Evolutionary conservation across 805 yeast genomes (phyloP).

Genomic region (Kazachstania martiniae): DNA sequence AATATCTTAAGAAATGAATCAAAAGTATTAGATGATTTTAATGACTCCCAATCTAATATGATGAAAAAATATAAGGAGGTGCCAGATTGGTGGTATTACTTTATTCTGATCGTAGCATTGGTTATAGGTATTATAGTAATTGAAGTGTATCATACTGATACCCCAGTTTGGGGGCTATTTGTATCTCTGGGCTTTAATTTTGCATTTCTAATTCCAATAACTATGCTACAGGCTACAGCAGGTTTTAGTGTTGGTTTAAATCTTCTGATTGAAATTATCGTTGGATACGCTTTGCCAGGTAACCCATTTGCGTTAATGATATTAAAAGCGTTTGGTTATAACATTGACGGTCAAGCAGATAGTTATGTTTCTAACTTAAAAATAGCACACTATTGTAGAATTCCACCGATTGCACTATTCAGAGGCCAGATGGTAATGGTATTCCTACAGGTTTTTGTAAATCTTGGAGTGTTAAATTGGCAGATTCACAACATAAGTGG

Average conservation of each 20-base stretch:
- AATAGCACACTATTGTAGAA: constrained; percentile 45
- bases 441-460: constrained; percentile 22
- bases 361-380: constrained; percentile 46
- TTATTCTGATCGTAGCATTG: constrained; percentile 35
- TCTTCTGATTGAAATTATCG: constrained; percentile 44
- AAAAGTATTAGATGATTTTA: constrained; percentile 16
- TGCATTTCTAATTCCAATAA: constrained; percentile 41
- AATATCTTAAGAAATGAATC: constrained; percentile 27
- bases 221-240: constrained; percentile 38
- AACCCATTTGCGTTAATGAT: constrained; percentile 44
- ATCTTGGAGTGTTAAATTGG: constrained; percentile 29
- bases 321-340: constrained; percentile 43
- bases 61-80: constrained; percentile 49
- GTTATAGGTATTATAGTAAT: constrained; percentile 31
- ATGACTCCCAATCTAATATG: constrained; percentile 49
- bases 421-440: constrained; percentile 33
- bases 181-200: constrained; percentile 41
- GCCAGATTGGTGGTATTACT: constrained; percentile 52
- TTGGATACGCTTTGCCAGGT: constrained; percentile 47
- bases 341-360: constrained; percentile 55
- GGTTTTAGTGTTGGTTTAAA: constrained; percentile 39
- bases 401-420: constrained; percentile 51
- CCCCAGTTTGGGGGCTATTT: constrained; percentile 53
- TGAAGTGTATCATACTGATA: constrained; percentile 33
- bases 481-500: constrained; percentile 25